A percentile compares a stretch with the other conserved stretches of the same genome.
Evolutionary conservation across 495 filamentous ascomycete genomes (phyloP).

Genomic region (Talaromyces thailandensis): DNA sequence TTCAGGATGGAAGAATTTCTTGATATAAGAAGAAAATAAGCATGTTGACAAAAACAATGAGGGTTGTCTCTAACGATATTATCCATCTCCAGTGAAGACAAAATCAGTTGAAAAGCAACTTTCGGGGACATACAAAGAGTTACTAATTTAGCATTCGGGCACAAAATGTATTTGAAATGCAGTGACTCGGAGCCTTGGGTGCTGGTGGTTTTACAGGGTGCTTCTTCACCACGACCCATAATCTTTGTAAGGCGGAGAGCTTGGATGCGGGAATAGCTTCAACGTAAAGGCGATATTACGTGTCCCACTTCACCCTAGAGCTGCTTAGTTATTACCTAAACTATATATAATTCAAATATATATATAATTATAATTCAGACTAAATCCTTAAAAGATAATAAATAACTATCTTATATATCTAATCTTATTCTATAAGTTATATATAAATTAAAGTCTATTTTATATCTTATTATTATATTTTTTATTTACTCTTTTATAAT

Average conservation of each 20-base stretch:
- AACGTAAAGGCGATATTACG: background rate
- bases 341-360: background rate
- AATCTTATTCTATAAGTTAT: background rate
- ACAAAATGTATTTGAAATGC: too few relatives aligned
- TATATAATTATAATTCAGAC: background rate
- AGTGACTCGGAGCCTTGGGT: too few relatives aligned
- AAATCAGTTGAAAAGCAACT: too few relatives aligned
- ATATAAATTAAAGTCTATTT: background rate
- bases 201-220: too few relatives aligned
- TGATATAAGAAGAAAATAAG: too few relatives aligned
- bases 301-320: background rate
- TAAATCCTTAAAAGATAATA: background rate
- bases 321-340: background rate
- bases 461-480: background rate
- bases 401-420: background rate
- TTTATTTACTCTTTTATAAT: background rate
- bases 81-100: too few relatives aligned
- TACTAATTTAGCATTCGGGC: too few relatives aligned
- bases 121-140: too few relatives aligned
- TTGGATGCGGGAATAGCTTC: background rate
- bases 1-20: too few relatives aligned
- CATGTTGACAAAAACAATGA: too few relatives aligned
- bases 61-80: too few relatives aligned
- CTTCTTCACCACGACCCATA: too few relatives aligned
- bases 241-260: background rate